Evolutionary conservation across 208 protist species (phyloP), one percentile per base, ranked within the genome.

Genomic region (Porcisia deanei): DNA sequence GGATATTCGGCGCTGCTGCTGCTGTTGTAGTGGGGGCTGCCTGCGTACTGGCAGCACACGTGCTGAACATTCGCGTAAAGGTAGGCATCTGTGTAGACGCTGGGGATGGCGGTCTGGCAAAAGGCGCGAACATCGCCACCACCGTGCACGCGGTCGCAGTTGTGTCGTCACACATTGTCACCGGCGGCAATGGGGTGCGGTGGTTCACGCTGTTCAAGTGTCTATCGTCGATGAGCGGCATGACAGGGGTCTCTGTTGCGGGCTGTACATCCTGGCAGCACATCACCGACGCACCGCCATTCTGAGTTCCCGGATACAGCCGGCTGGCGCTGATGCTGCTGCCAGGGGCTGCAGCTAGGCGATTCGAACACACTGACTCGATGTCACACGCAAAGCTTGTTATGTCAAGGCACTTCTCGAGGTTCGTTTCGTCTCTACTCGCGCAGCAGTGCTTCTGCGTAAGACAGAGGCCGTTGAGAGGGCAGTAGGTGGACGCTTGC

Each of bases 1-100:
- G 45, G 0, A 41, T 39, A 4, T 10, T 47, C 49, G 4, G n/a
- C 10, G 10, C n/a, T 53, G 20, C 30, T 60, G n/a, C 43, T 22
- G 71, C 37, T 22, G 30, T 30, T 0, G 30, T 30, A 0, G 30
- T 30, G 14, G 8, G 30, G 22, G 77, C 65, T 4, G 39, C 63
- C 45, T 12, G 77, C 58, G 71, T 75, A 73, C 64, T 71, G 22
- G 71, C 77, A 81, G 77, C 77, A 81, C 61, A 76, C 43, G 45
- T 45, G 39, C 18, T 39, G 20, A 6, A 52, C 55, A 57, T 61
- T 76, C 7, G 71, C 53, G 20, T 73, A 39, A 5, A 81, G 52
- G 57, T 73, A 81, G 16, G n/a, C 43, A 49, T 81, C 71, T 22
- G 64, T 73, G 71, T 81, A 81, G 39, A 49, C 45, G 45, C 25